Percentiles rank a stretch among this genome's conserved stretches.
phyloP scores from a whole-genome alignment of 192 early-diverging fungal species.

The Podila clonocystis region DNA sequence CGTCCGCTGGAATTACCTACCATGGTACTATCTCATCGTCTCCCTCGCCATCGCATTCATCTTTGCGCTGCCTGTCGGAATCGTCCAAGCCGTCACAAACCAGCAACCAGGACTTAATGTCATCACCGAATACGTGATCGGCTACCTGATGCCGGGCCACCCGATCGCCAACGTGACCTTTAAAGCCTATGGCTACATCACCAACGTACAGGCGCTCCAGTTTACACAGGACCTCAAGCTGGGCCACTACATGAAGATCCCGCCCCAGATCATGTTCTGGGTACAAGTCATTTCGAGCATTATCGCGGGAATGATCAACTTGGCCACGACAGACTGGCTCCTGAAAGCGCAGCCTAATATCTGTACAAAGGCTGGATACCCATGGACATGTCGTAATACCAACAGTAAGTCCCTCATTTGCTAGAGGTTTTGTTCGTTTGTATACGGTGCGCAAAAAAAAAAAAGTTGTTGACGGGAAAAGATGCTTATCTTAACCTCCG shows the following conservation, averaged over 20 bases:
- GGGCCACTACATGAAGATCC: slow-evolving; percentile 72
- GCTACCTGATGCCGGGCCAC: slow-evolving; percentile 61
- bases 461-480: not conserved
- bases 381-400: slow-evolving; percentile 53
- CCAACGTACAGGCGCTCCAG: slow-evolving; percentile 57
- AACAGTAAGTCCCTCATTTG: slow-evolving; percentile 30
- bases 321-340: slow-evolving; percentile 40
- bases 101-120: slow-evolving; percentile 58
- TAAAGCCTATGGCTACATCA: slow-evolving; percentile 63
- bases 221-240: slow-evolving; percentile 67
- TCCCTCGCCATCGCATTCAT: slow-evolving; percentile 42
- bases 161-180: slow-evolving; percentile 63
- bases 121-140: slow-evolving; percentile 64
- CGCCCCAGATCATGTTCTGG: slow-evolving; percentile 65
- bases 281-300: slow-evolving; percentile 55
- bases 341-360: slow-evolving; percentile 38
- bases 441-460: not conserved
- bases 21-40: slow-evolving; percentile 38
- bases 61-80: slow-evolving; percentile 61
- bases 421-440: not conserved
- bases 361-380: slow-evolving; percentile 39
- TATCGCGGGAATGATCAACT: slow-evolving; percentile 55
- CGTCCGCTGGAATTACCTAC: slow-evolving; percentile 23
- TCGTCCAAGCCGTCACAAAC: slow-evolving; percentile 61
- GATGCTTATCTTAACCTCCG: no score